Evolutionary conservation across 2,329 filamentous ascomycete species (phyloP).

Genomic region (Penicillium brasilianum): DNA sequence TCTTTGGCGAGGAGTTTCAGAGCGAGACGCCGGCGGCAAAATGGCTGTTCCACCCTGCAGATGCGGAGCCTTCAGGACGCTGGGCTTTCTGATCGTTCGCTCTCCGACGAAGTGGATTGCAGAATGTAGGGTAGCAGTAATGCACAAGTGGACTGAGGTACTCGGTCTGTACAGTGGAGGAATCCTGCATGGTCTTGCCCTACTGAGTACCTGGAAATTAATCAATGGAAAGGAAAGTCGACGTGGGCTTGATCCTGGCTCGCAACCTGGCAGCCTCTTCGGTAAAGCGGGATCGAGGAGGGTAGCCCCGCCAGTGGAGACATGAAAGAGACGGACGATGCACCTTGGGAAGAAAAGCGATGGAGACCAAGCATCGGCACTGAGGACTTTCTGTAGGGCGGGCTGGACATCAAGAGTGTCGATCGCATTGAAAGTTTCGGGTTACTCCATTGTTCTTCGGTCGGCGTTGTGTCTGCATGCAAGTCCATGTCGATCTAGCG

Average conservation of each 20-base stretch:
- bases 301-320: background rate
- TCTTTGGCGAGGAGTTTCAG: constrained; percentile 1
- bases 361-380: constrained; percentile 4
- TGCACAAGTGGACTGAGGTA: background rate
- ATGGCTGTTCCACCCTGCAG: constrained; percentile 6
- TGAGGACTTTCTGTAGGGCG: background rate
- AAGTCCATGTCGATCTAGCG: constrained; percentile 15
- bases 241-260: background rate
- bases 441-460: background rate
- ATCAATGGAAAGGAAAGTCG: background rate
- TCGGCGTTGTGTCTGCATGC: constrained; percentile 2
- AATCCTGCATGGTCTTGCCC: background rate
- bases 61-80: background rate
- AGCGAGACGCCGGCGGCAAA: constrained; percentile 12
- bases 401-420: background rate
- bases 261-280: background rate
- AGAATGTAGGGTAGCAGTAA: background rate
- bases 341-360: background rate
- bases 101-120: background rate
- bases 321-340: background rate
- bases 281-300: background rate
- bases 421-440: background rate
- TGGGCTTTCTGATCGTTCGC: constrained; percentile 2
- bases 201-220: background rate
- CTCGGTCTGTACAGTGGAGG: background rate